phyloP scores from a whole-genome alignment of 768 basidiomycete species.

The Trametes cingulata region DNA sequence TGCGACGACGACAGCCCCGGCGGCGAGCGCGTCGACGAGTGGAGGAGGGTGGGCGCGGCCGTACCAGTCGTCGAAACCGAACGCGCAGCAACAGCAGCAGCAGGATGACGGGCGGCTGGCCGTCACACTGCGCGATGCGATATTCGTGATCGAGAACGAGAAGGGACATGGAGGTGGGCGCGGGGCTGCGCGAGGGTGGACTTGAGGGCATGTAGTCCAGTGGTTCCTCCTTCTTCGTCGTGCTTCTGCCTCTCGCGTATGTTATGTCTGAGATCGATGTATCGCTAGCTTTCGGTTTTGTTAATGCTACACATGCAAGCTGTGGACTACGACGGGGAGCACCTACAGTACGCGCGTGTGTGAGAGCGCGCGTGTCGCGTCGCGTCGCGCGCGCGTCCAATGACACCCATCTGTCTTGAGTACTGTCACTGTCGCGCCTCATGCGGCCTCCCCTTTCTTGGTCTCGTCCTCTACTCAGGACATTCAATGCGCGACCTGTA shows the following conservation, averaged over 20 bases:
- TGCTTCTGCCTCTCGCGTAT: neutral
- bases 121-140: constrained; percentile 75
- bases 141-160: constrained; percentile 86
- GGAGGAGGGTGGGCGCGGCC: constrained; percentile 60
- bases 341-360: too few relatives aligned
- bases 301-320: too few relatives aligned
- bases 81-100: constrained; percentile 34
- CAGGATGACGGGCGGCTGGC: constrained; percentile 55
- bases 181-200: constrained; percentile 74
- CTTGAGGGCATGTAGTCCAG: constrained; percentile 31
- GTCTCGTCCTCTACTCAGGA: neutral
- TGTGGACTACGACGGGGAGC: too few relatives aligned
- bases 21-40: constrained; percentile 24
- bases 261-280: neutral
- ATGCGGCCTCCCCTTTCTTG: constrained; percentile 1
- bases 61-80: constrained; percentile 53
- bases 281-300: constrained; percentile 13
- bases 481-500: neutral
- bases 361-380: neutral
- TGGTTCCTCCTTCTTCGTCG: neutral
- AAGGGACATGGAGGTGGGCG: constrained; percentile 80
- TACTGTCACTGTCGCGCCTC: neutral
- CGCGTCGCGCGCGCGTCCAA: too few relatives aligned
- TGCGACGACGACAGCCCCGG: constrained; percentile 36
- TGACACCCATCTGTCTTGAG: too few relatives aligned